phyloP scores from a whole-genome alignment of 768 basidiomycete species.

The Macrolepiota dolichaula region DNA sequence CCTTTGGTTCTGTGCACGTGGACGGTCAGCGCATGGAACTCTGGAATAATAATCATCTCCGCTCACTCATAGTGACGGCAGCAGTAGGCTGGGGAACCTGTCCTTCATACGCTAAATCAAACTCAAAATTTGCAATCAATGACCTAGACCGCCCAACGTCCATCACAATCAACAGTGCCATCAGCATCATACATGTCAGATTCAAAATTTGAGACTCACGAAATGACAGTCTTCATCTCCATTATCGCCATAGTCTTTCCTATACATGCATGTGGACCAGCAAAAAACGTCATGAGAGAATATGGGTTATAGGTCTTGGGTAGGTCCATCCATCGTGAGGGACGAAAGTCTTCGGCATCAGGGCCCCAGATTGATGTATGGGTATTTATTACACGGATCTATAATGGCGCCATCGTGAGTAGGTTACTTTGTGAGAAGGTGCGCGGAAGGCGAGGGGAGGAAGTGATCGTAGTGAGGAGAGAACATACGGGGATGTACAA shows the following conservation, averaged over 20 bases:
- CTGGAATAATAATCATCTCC: too few species aligned
- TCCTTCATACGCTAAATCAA: constrained; percentile 35
- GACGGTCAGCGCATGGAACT: too few species aligned
- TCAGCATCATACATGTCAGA: too few species aligned
- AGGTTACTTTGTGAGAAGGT: not conserved
- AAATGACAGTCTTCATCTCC: constrained; percentile 46
- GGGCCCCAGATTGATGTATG: constrained; percentile 49
- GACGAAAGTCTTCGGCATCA: constrained; percentile 48
- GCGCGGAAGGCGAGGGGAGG: too few species aligned
- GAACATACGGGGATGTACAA: constrained; percentile 37
- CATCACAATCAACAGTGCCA: too few species aligned
- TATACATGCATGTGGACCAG: constrained; percentile 44
- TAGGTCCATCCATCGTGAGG: constrained; percentile 42
- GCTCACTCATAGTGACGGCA: constrained; percentile 42
- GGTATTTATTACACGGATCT: constrained; percentile 52
- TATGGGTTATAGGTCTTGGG: constrained; percentile 32
- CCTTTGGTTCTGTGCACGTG: not conserved
- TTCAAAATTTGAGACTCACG: constrained; percentile 19
- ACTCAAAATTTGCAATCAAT: constrained; percentile 35
- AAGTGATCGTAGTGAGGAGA: not conserved
- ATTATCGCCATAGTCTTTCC: constrained; percentile 46
- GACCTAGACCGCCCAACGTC: too few species aligned
- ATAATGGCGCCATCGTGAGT: too few species aligned
- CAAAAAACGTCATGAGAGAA: constrained; percentile 38
- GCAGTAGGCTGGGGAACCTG: constrained; percentile 24